These are phyloP conservation scores for Cladosporium sp. DNA, from an alignment of 2,329 filamentous ascomycete species.

Conservation along the genomic window DNA sequence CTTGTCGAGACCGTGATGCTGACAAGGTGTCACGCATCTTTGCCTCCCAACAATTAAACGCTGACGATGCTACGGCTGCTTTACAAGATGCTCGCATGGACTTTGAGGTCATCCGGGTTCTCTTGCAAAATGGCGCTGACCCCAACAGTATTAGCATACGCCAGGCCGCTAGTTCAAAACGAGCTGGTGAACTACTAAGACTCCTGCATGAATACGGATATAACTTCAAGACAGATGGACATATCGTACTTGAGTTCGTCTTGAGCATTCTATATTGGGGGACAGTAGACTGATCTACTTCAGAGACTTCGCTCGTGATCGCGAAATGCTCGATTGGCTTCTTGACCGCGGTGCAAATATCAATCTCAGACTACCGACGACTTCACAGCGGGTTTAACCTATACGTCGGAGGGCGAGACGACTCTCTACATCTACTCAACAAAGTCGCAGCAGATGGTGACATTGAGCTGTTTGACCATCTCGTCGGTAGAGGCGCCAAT, in stretches of 20 bases:
- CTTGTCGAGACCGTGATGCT: too few relatives aligned
- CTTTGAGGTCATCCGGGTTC: not conserved
- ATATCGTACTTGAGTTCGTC: not conserved
- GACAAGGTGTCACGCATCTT: not conserved
- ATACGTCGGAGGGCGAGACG: constrained; percentile 3
- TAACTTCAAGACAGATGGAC: constrained; percentile 9
- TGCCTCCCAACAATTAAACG: not conserved
- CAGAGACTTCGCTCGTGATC: constrained; percentile 13
- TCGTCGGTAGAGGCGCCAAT: constrained; percentile 14
- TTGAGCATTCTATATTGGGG: not conserved
- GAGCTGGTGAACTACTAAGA: not conserved
- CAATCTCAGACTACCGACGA: constrained; percentile 8
- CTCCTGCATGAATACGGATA: constrained; percentile 8
- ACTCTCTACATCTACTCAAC: constrained; percentile 14
- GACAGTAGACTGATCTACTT: not conserved
- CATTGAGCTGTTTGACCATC: constrained; percentile 15
- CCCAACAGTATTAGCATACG: not conserved
- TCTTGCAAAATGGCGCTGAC: constrained; percentile 5
- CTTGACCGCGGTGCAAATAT: constrained; percentile 17
- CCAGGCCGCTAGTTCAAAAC: not conserved
- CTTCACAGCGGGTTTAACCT: constrained; percentile 5
- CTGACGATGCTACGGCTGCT: not conserved
- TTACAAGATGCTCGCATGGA: not conserved
- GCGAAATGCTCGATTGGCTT: constrained; percentile 14
- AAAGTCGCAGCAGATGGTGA: constrained; percentile 15